Base-by-base conservation (phyloP, 2,329 filamentous ascomycete genomes). In the Fusarium keratoplasticum region DNA sequence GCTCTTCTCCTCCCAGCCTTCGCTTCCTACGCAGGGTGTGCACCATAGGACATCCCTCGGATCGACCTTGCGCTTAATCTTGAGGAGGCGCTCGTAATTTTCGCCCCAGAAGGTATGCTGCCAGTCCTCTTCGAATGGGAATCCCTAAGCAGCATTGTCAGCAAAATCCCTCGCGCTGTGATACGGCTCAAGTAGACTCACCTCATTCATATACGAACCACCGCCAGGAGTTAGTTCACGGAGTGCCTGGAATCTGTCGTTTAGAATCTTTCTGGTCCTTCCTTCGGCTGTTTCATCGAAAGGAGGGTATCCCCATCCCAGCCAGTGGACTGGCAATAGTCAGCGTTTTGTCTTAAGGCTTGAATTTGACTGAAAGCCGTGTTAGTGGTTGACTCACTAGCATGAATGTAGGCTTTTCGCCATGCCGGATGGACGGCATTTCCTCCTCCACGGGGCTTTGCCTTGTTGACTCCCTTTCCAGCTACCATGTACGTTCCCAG, bases 391-490 rank as follows among this genome's bases (percentile, higher is more conserved):
- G 31, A 59, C 83, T 76, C 77, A 85, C 86, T 69, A 2, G 80
- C 71, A 63, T 86, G 85, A 14, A 84, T 77, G 22, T 83, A 81
- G 0, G 85, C 81, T 20, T 74, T 84, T 29, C 88, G 82, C 87
- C 87, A 90, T 0, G 86, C 85, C 2, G 87, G 87, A 63, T 85
- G 84, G 16, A 88, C 82, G 2, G 86, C 82, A 52, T 87, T 87
- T 36, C 83, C 78, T 0, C 85, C 85, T 4, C 86, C 86, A 16
- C 83, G 77, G 2, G 85, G 84, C 62, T 80, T 78, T 5, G 84
- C 86, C 31, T 87, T 78, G 5, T 81, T 78, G 3, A 86, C 82
- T 2, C 83, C 86, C 42, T 83, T 83, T 3, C 86, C 86, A 4
- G 81, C 80, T 0, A 88, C 83, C 29, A 87, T 75, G 68, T 81